Base-by-base conservation (phyloP, 805 yeast genomes). In the Metschnikowia anglica region DNA sequence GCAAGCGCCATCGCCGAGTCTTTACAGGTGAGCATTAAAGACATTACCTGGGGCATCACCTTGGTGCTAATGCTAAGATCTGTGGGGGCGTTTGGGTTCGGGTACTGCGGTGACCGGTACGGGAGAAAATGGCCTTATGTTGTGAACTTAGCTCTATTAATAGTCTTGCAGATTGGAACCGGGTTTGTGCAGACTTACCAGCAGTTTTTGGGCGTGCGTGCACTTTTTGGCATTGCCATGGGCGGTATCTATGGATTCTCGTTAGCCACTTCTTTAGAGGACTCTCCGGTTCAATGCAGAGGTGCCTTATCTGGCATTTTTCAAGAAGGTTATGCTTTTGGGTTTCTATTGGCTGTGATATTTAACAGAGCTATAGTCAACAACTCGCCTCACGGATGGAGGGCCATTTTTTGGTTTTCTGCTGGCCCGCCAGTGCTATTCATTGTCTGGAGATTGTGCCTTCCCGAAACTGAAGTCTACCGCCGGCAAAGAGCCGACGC, bases 301-400 rank as follows among this genome's bases (percentile, higher is more conserved):
- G 83, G 86, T 34, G 69, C 81, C 44, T 62, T 82, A 36, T 75
- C 82, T 26, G 88, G 87, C 36, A 61, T 85, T 31, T 77, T 88
- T 58, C 95, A 87, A 63, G 85, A 86, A 60, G 95, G 95, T 47
- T 88, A 83, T 52, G 83, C 85, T 0, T 73, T 83, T 36, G 89
- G 89, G 18, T 82, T 81, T 53, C 63, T 83, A 19, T 57, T 82
- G 46, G 87, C 81, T 5, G 85, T 81, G 37, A 68, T 81, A 18
- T 83, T 81, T 65, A 76, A 77, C 47, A 70, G 88, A 59, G 84
- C 83, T 25, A 75, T 83, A 31, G 46, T 51, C n/a, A 43, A 46
- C 46, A 75, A 71, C 45, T 66, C 81, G 3, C 52, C 65, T 1
- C 77, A 80, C 48, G 66, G 70, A 0, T 83, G 88, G 88, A 75